These are phyloP conservation scores for Penicillium sp. DNA, from an alignment of 2,329 filamentous ascomycete genomes.

Conservation along the genomic window DNA sequence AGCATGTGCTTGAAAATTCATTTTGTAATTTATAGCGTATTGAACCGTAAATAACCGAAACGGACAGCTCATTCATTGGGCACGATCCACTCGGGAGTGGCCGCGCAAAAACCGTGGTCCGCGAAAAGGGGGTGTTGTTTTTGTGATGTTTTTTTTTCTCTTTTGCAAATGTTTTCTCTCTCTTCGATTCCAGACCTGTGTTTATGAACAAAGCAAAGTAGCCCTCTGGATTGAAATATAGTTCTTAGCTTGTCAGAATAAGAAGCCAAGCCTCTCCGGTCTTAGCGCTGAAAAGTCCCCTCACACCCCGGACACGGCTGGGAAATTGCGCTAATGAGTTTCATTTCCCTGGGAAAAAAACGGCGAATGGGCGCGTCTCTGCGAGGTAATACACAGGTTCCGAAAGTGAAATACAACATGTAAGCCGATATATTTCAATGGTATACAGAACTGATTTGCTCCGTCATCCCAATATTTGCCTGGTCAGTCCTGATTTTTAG, in stretches of 20 bases:
- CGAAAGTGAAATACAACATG: too few relatives aligned
- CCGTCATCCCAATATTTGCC: neutral
- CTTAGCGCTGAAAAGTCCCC: constrained; percentile 1
- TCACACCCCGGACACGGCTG: constrained; percentile 4
- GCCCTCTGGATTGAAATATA: neutral
- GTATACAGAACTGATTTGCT: neutral
- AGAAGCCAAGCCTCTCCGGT: neutral
- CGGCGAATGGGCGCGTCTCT: neutral
- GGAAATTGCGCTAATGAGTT: constrained; percentile 11
- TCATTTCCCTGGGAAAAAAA: constrained; percentile 3
- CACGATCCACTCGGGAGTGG: constrained; percentile 13
- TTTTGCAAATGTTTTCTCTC: neutral
- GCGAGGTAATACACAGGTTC: neutral
- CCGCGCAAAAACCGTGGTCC: constrained; percentile 10
- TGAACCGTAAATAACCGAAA: neutral
- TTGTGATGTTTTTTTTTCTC: neutral
- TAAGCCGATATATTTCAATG: too few relatives aligned
- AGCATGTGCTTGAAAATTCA: neutral
- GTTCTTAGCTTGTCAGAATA: neutral
- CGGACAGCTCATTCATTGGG: neutral
- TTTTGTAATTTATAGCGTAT: neutral
- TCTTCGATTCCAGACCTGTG: neutral
- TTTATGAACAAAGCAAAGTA: neutral
- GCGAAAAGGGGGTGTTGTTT: neutral
- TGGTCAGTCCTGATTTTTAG: neutral